Conservation (phyloP, 768 basidiomycete genomes). For the Termitomyces sp. region DNA sequence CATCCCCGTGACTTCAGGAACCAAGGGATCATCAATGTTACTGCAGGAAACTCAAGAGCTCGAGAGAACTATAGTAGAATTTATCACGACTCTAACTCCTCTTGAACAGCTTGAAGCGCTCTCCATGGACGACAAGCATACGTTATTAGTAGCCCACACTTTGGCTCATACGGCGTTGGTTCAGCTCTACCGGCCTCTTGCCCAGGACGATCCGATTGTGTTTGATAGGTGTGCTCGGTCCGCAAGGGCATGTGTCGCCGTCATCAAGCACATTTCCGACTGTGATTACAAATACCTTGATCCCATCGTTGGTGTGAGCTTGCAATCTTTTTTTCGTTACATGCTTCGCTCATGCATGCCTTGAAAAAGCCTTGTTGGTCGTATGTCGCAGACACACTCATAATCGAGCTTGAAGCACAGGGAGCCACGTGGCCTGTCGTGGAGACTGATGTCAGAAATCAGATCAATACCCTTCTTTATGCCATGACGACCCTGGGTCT, state of each 20-base stretch:
- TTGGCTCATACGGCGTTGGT: constrained; percentile 64
- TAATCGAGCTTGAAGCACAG: constrained; percentile 59
- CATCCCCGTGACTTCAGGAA: constrained; percentile 21
- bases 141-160: constrained; percentile 55
- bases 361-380: constrained; percentile 63
- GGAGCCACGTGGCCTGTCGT: constrained; percentile 61
- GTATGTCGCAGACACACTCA: constrained; percentile 57
- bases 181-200: constrained; percentile 58
- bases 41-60: constrained; percentile 55
- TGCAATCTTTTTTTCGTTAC: background rate
- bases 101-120: constrained; percentile 57
- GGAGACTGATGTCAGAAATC: constrained; percentile 55
- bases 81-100: constrained; percentile 58
- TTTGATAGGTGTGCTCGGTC: constrained; percentile 66
- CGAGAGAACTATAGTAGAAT: constrained; percentile 60
- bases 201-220: constrained; percentile 50
- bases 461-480: constrained; percentile 55
- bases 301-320: constrained; percentile 68
- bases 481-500: constrained; percentile 59
- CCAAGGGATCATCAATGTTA: constrained; percentile 42
- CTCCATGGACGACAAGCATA: constrained; percentile 52
- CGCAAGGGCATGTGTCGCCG: constrained; percentile 51
- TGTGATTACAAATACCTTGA: constrained; percentile 69
- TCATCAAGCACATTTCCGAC: constrained; percentile 60
- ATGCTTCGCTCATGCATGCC: constrained; percentile 6